Evolutionary conservation across 805 yeast genomes (phyloP).

Genomic region (Pichia gijzeniarum): DNA sequence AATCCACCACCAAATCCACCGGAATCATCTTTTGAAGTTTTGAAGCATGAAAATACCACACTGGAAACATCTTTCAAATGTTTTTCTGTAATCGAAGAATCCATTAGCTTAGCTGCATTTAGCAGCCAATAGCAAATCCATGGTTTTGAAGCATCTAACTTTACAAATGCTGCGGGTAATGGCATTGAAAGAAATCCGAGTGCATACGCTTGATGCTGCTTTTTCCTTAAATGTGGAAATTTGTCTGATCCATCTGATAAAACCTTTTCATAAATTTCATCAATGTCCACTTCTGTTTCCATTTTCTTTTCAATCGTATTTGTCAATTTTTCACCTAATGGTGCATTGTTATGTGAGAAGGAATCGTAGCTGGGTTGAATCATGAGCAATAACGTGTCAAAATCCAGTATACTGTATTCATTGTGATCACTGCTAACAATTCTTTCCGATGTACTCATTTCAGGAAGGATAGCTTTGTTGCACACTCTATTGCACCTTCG

Average conservation of each 20-base stretch:
- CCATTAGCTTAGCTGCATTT: constrained; percentile 44
- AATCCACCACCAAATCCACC: constrained; percentile 80
- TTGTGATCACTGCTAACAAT: too few relatives aligned
- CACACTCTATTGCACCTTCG: too few relatives aligned
- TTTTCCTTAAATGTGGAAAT: constrained; percentile 25
- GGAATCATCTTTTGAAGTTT: constrained; percentile 20
- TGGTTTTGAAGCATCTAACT: constrained; percentile 82
- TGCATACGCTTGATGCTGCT: constrained; percentile 40
- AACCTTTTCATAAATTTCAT: constrained; percentile 27
- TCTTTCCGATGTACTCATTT: too few relatives aligned
- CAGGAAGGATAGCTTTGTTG: too few relatives aligned
- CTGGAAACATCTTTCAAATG: constrained; percentile 5
- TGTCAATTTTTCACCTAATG: constrained; percentile 22
- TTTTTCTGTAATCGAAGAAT: constrained; percentile 15
- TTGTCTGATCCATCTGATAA: constrained; percentile 27
- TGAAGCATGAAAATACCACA: constrained; percentile 10
- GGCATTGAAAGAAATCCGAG: constrained; percentile 34
- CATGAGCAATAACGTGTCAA: constrained; percentile 24
- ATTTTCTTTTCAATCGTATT: constrained; percentile 35
- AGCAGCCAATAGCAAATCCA: constrained; percentile 87
- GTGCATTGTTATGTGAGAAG: constrained; percentile 10
- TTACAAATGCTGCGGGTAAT: constrained; percentile 45
- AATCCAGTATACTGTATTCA: constrained; percentile 15
- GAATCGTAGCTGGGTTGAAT: constrained; percentile 14
- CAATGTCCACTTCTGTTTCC: constrained; percentile 32